These are phyloP conservation scores for Linum lewisii DNA, from an alignment of 345 rosid species.

Conservation along the genomic window DNA sequence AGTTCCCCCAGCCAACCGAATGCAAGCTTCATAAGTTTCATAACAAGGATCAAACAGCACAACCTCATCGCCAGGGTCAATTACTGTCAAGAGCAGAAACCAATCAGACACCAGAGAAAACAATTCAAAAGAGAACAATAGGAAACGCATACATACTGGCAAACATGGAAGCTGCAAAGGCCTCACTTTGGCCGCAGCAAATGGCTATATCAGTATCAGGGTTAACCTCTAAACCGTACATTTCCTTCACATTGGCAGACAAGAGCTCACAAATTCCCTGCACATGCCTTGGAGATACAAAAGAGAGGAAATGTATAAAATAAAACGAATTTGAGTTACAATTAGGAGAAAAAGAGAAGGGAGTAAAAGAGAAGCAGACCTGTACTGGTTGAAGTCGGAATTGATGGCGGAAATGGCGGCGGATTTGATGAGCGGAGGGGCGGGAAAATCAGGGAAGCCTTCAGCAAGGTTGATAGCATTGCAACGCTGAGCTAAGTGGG, in stretches of 20 bases:
- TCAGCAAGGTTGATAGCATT: constrained; percentile 53
- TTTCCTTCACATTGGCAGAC: constrained; percentile 25
- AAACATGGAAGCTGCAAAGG: constrained; percentile 49
- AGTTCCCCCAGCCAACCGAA: constrained; percentile 46
- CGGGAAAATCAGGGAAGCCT: constrained; percentile 63
- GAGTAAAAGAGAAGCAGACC: constrained; percentile 15
- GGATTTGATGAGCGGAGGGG: constrained; percentile 32
- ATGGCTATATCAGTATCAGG: constrained; percentile 46
- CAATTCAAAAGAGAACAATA: not conserved
- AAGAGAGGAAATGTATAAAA: not conserved
- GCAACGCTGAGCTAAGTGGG: constrained; percentile 39
- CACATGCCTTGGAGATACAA: constrained; percentile 33
- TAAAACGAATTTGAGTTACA: not conserved
- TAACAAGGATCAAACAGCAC: constrained; percentile 48
- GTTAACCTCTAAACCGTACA: constrained; percentile 34
- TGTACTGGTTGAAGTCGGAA: constrained; percentile 54
- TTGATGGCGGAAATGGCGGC: constrained; percentile 54
- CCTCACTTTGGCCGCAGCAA: constrained; percentile 65
- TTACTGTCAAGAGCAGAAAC: constrained; percentile 17
- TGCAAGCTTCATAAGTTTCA: constrained; percentile 43
- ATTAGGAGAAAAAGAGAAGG: not conserved
- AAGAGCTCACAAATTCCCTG: constrained; percentile 51
- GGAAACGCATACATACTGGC: constrained; percentile 22
- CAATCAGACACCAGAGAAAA: not conserved
- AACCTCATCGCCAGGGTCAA: constrained; percentile 51